These are phyloP conservation scores for Amanita pallidorosea DNA, from an alignment of 768 basidiomycete species.

Conservation along the genomic window DNA sequence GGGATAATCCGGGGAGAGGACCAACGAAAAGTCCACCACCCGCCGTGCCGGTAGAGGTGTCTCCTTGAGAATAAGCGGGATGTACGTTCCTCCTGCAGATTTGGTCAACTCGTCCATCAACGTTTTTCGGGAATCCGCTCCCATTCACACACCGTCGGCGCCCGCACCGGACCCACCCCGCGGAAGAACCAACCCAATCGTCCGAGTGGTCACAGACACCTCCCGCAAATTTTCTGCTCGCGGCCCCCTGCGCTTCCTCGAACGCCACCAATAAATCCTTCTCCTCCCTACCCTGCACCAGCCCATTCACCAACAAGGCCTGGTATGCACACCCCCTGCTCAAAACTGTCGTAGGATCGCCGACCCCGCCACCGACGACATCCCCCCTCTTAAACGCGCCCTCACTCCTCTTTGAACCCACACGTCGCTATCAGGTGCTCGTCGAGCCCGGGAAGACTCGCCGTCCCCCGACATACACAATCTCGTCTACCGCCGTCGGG, in stretches of 20 bases:
- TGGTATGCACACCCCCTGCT: slow-evolving; percentile 72
- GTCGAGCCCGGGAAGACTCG: slow-evolving; percentile 66
- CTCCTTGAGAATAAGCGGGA: slow-evolving; percentile 58
- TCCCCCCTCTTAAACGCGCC: slow-evolving; percentile 60
- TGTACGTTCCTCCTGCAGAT: slow-evolving; percentile 43
- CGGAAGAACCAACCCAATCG: slow-evolving; percentile 61
- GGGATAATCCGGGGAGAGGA: slow-evolving; percentile 25
- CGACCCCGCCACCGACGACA: slow-evolving; percentile 59
- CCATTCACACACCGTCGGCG: slow-evolving; percentile 10
- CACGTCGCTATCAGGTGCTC: slow-evolving; percentile 34
- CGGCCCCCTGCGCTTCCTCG: slow-evolving; percentile 16
- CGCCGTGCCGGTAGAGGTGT: slow-evolving; percentile 64
- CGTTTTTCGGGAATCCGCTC: slow-evolving; percentile 11
- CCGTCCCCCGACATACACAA: slow-evolving; percentile 75
- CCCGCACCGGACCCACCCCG: slow-evolving; percentile 11
- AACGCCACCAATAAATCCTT: slow-evolving; percentile 44
- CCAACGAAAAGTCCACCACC: slow-evolving; percentile 34
- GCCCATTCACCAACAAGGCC: slow-evolving; percentile 46
- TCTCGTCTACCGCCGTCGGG: slow-evolving; percentile 61
- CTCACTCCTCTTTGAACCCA: slow-evolving; percentile 53
- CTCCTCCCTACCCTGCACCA: slow-evolving; percentile 29
- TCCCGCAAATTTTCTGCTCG: slow-evolving; percentile 20
- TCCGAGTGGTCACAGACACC: slow-evolving; percentile 47
- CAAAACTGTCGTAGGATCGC: slow-evolving; percentile 70
- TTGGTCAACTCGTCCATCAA: slow-evolving; percentile 25